Evolutionary conservation across 2,329 filamentous ascomycete genomes (phyloP).

Genomic region (Trichoderma sp.): DNA sequence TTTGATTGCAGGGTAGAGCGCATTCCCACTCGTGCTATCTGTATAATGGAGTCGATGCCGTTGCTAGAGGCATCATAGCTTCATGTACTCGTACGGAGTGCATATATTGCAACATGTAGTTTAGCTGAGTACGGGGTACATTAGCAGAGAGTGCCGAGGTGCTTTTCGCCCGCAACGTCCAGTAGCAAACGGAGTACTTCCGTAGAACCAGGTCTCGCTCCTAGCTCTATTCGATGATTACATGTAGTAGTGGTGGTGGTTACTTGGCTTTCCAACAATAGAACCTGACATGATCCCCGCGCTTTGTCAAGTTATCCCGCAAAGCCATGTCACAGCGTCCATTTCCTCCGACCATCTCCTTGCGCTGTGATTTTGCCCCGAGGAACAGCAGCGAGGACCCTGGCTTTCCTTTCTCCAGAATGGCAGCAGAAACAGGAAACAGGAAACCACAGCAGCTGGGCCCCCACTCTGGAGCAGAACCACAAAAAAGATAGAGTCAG

Average conservation of each 20-base stretch:
- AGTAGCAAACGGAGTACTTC: background rate
- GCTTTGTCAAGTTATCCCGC: background rate
- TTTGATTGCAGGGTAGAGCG: constrained; percentile 3
- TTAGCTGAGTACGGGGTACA: constrained; percentile 13
- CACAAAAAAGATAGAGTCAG: background rate
- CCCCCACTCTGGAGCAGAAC: background rate
- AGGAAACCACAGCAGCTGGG: background rate
- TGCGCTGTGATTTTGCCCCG: background rate
- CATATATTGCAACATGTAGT: background rate
- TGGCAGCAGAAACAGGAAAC: background rate
- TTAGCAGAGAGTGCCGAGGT: constrained; percentile 3
- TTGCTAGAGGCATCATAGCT: constrained; percentile 9
- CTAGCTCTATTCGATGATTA: background rate
- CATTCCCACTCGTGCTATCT: constrained; percentile 5
- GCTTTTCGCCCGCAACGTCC: background rate
- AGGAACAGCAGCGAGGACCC: background rate
- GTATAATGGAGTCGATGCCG: background rate
- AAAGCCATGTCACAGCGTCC: background rate
- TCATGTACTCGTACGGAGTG: constrained; percentile 2
- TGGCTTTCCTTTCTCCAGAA: background rate
- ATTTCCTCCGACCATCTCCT: background rate
- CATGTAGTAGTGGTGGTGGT: background rate
- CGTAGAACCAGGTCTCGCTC: background rate
- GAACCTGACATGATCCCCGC: constrained; percentile 2
- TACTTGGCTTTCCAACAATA: background rate